These are phyloP conservation scores for Rhizophora apiculata DNA, from an alignment of 345 rosid species.

Conservation along the genomic window DNA sequence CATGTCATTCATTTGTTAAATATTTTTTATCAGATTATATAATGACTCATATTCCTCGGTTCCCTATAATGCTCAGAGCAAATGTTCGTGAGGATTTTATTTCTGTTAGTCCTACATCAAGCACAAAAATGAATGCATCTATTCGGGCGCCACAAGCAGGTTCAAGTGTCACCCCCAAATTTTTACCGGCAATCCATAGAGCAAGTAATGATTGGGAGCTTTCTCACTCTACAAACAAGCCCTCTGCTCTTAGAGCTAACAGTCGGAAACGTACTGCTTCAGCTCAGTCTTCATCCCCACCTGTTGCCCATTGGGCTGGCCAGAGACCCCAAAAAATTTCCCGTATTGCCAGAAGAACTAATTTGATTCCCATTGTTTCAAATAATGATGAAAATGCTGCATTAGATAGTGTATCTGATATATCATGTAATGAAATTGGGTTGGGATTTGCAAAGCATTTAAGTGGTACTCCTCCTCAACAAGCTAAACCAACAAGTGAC, in stretches of 20 bases:
- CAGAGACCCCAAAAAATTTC: conserved; percentile 85
- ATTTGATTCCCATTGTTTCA: conserved; percentile 64
- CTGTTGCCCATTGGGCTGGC: conserved; percentile 78
- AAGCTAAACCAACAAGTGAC: conserved; percentile 65
- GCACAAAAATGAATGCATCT: conserved; percentile 55
- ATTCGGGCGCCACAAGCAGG: conserved; percentile 73
- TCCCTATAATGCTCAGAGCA: conserved; percentile 45
- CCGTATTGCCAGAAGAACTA: conserved; percentile 83
- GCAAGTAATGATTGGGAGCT: conserved; percentile 78
- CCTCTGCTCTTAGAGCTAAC: conserved; percentile 62
- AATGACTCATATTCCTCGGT: conserved; percentile 3
- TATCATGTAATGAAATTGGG: conserved; percentile 58
- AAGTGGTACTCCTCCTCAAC: conserved; percentile 68
- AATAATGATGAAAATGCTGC: conserved; percentile 60
- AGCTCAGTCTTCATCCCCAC: conserved; percentile 72
- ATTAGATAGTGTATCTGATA: conserved; percentile 63
- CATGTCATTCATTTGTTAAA: neutral
- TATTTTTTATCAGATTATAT: conserved; percentile 2
- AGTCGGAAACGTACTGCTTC: conserved; percentile 69
- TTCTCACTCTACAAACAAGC: conserved; percentile 71
- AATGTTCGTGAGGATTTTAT: conserved; percentile 60
- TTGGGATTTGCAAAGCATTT: conserved; percentile 59
- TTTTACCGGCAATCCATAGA: conserved; percentile 62
- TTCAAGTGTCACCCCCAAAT: conserved; percentile 58
- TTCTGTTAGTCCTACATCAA: conserved; percentile 68